Evolutionary conservation across 306 rosid species (phyloP).

Genomic region (Sophora flavescens): DNA sequence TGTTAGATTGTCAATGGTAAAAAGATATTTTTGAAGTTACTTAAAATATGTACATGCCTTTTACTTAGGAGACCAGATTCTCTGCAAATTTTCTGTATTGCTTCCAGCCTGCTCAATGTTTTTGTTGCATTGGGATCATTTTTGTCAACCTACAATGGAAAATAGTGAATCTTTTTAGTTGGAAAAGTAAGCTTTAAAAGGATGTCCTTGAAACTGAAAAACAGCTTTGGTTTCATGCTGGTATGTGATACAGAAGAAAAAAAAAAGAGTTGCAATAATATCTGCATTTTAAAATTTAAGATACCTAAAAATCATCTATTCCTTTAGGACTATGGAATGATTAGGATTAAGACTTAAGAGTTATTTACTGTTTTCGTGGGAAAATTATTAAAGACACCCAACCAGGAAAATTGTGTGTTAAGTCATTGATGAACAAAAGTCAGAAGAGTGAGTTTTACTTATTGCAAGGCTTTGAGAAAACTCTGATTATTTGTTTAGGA

Average conservation of each 20-base stretch:
- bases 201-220: slow-evolving; percentile 34
- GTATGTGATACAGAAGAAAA: slow-evolving; percentile 12
- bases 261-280: slow-evolving; percentile 2
- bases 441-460: slow-evolving; percentile 21
- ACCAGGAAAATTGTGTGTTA: slow-evolving; percentile 1
- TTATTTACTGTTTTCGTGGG: slow-evolving; percentile 8
- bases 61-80: slow-evolving; percentile 76
- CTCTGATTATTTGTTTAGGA: slow-evolving; percentile 32
- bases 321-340: slow-evolving; percentile 16
- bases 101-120: slow-evolving; percentile 81
- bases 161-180: slow-evolving; percentile 25
- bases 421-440: slow-evolving; percentile 11
- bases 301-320: slow-evolving; percentile 15
- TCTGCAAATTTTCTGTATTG: slow-evolving; percentile 79
- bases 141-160: slow-evolving; percentile 73
- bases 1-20: slow-evolving; percentile 46
- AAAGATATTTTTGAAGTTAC: slow-evolving; percentile 39
- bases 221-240: slow-evolving; percentile 11
- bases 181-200: slow-evolving; percentile 18
- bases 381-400: slow-evolving; percentile 3
- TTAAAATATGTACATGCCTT: slow-evolving; percentile 55
- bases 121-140: slow-evolving; percentile 87
- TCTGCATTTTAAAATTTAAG: slow-evolving; percentile 25
- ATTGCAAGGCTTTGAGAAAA: slow-evolving; percentile 18
- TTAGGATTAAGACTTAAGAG: not conserved